Evolutionary conservation across 257 asterid genomes (phyloP).

Genomic region (Leptodermis oblonga): DNA sequence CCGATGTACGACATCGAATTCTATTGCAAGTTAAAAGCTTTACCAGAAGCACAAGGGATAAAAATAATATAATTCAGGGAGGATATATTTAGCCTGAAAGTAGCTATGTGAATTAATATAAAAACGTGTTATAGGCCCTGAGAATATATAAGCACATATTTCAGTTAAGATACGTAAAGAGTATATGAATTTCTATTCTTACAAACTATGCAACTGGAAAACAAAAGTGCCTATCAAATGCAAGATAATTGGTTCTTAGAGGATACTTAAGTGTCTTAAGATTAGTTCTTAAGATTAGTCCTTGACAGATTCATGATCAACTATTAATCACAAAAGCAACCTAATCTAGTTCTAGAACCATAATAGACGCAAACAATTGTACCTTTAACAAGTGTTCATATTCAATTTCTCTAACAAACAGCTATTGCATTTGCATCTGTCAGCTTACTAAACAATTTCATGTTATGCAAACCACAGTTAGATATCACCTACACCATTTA

Average conservation of each 20-base stretch:
- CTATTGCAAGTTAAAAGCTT: neutral
- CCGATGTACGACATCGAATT: neutral
- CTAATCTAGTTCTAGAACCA: neutral
- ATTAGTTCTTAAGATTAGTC: too few species aligned
- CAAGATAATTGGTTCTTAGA: neutral
- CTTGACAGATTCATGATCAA: neutral
- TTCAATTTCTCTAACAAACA: neutral
- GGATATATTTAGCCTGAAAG: neutral
- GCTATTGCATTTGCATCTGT: neutral
- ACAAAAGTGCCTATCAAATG: neutral
- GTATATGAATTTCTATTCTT: too few species aligned
- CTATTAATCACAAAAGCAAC: neutral
- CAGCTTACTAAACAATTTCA: neutral
- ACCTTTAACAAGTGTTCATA: neutral
- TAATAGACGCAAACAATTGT: neutral
- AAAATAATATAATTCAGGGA: constrained; percentile 1
- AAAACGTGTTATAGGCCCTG: too few species aligned
- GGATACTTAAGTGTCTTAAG: neutral
- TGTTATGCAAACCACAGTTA: neutral
- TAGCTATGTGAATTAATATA: neutral
- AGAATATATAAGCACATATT: too few species aligned
- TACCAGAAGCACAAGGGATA: neutral
- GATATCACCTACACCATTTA: neutral
- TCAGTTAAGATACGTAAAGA: too few species aligned
- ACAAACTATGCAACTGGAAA: too few species aligned